These are phyloP conservation scores for Tricholoma saponaceum DNA, from an alignment of 768 basidiomycete genomes.

Conservation along the genomic window DNA sequence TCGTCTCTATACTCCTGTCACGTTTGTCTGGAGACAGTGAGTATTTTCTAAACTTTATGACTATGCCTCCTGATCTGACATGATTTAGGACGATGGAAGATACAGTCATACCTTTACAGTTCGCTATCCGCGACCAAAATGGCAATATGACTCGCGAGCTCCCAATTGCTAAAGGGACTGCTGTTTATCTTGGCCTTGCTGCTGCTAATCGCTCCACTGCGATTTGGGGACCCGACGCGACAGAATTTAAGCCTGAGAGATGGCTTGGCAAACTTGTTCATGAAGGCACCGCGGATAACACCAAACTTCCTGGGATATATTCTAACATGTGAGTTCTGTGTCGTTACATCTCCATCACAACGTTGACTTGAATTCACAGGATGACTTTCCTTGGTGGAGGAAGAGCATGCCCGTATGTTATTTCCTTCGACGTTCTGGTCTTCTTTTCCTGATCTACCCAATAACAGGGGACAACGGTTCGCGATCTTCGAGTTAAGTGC, in stretches of 20 bases:
- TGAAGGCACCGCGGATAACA: conserved; percentile 21
- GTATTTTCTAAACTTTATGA: conserved; percentile 2
- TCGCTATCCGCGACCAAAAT: conserved; percentile 23
- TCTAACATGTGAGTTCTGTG: conserved; percentile 29
- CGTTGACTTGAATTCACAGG: conserved; percentile 17
- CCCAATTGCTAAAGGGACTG: conserved; percentile 33
- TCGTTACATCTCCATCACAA: neutral
- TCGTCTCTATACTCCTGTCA: conserved; percentile 22
- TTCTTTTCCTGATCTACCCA: neutral
- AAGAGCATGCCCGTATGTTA: conserved; percentile 40
- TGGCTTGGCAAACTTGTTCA: conserved; percentile 33
- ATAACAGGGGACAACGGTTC: conserved; percentile 31
- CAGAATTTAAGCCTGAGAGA: conserved; percentile 46
- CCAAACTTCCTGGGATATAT: conserved; percentile 39
- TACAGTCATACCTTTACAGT: conserved; percentile 28
- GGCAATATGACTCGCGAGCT: conserved; percentile 28
- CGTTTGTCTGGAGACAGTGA: conserved; percentile 27
- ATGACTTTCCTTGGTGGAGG: conserved; percentile 44
- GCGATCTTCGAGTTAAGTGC: conserved; percentile 34
- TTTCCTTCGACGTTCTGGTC: conserved; percentile 11
- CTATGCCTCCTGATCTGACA: neutral
- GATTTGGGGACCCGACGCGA: conserved; percentile 45
- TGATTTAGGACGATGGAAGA: conserved; percentile 27
- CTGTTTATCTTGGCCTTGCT: conserved; percentile 26
- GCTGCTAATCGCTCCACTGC: conserved; percentile 31